These are phyloP conservation scores for Aspergillus asperescens DNA, from an alignment of 495 filamentous ascomycete genomes.

Conservation along the genomic window DNA sequence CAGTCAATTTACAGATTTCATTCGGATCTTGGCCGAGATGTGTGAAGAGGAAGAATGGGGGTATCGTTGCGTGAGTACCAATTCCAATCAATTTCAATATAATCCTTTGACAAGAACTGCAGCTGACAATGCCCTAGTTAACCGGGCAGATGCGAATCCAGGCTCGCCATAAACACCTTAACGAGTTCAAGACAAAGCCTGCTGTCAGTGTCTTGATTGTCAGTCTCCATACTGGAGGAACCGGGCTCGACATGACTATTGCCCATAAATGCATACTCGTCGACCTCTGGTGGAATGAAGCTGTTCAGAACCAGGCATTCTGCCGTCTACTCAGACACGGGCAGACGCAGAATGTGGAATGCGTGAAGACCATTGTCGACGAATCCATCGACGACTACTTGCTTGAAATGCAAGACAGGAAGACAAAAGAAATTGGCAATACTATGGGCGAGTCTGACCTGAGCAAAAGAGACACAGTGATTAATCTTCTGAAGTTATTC, in stretches of 20 bases:
- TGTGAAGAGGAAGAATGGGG: constrained; percentile 27
- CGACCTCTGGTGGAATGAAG: constrained; percentile 59
- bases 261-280: constrained; percentile 55
- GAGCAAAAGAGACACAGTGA: not conserved
- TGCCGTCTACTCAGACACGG: constrained; percentile 60
- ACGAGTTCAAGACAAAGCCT: constrained; percentile 22
- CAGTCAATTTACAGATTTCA: constrained; percentile 31
- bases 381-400: constrained; percentile 51
- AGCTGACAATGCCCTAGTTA: constrained; percentile 19
- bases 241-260: constrained; percentile 48
- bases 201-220: constrained; percentile 36
- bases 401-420: constrained; percentile 30
- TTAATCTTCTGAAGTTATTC: constrained; percentile 18
- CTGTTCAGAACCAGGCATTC: constrained; percentile 51
- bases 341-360: constrained; percentile 49
- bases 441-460: constrained; percentile 25
- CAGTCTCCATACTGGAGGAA: constrained; percentile 42
- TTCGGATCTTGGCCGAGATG: constrained; percentile 25
- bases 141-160: constrained; percentile 25
- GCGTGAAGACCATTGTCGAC: constrained; percentile 46
- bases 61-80: constrained; percentile 21
- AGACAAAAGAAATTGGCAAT: constrained; percentile 23
- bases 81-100: not conserved
- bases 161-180: constrained; percentile 26
- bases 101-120: not conserved